Base-by-base conservation (phyloP, 1,139 yeast genomes). In the Saccharomyces hybrid region DNA sequence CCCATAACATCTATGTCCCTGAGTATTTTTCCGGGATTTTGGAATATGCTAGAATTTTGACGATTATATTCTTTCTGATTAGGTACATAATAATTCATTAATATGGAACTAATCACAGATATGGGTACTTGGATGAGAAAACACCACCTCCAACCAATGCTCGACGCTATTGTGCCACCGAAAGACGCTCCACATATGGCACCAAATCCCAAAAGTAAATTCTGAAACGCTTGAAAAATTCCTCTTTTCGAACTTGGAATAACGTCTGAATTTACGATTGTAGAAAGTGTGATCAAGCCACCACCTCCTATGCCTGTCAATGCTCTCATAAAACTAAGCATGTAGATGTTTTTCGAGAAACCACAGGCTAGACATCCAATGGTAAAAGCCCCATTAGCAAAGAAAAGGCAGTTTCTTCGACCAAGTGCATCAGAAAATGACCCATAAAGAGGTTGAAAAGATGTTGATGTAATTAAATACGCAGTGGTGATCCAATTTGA, bases 341-440 rank as follows among this genome's bases (percentile, higher is more conserved):
- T 53, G 53, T 60, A 62, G 14, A 79, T 71, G 46, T 71, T 67
- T 6, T 62, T 56, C 1, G 83, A 69, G 6, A 71, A 47, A 3
- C 82, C 79, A 62, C 83, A 80, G 49, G 78, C 73, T 13, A 75
- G 57, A 60, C 82, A 79, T 5, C 85, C 86, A 13, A 79, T 49
- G 0, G 78, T 78, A 58, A 81, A 81, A 26, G 73, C 61, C 3
- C 65, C 55, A 48, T 77, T 78, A 57, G 82, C 79, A 50, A 77
- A 69, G 28, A 80, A 62, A 28, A 80, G 72, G 57, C 79, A 72
- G 7, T 65, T 62, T 64, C 81, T 83, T 62, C 95, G 76, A n/a
- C 96, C 96, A 63, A 85, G 85, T 42, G 87, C 84, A 63, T 88
- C 96, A 8, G 90, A 83, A 51, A 88, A 73, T 61, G 86, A 84